Base-by-base conservation (phyloP, 1,284 basidiomycete genomes). In the Leccinum subfulvum region DNA sequence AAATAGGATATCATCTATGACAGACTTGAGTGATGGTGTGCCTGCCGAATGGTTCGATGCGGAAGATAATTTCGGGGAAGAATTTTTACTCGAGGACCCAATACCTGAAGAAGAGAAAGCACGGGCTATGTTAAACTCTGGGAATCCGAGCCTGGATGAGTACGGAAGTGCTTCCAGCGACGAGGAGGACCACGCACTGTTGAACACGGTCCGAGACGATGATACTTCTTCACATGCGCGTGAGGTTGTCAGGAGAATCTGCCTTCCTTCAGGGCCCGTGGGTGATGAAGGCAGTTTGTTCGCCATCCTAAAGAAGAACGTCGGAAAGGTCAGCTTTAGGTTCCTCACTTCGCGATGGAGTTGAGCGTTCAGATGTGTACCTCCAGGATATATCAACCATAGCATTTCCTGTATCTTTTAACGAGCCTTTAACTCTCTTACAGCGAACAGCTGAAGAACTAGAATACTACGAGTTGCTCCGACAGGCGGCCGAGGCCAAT, bases 281-380 rank as follows among this genome's bases (percentile, higher is more conserved):
- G 88, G 86, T 1, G 92, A 96, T 63, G 95, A 97, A 77, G 91
- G 93, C 4, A 94, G 91, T 67, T 77, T 97, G 51, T 93, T 97
- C 69, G 79, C 88, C 1, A 87, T 97, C 62, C 77, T 97, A 59
- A 94, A 94, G 79, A 97, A 95, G 79, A 97, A 95, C 71, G 90
- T 97, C 56, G 94, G 94, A 62, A 95, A 95, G 81, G 92, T 91
- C 65, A 62, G 74, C 63, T 62, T 57, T 52, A 44, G 9, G 49
- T 57, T 16, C 62, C 26, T 39, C 30, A 11, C 16, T 51, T 37
- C 10, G 37, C 18, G 11, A 37, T 49, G 11, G 16, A 13, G 16
- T 44, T 37, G 51, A 26, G 18, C 21, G 21, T 23, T 49, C 5
- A 58, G 28, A 64, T 64, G 10, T 56, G 35, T 39, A 8, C 57